A percentile compares a stretch with the other conserved stretches of the same genome.
Evolutionary conservation across 1,284 basidiomycete genomes (phyloP).

Genomic region (Jaminaea rosea): DNA sequence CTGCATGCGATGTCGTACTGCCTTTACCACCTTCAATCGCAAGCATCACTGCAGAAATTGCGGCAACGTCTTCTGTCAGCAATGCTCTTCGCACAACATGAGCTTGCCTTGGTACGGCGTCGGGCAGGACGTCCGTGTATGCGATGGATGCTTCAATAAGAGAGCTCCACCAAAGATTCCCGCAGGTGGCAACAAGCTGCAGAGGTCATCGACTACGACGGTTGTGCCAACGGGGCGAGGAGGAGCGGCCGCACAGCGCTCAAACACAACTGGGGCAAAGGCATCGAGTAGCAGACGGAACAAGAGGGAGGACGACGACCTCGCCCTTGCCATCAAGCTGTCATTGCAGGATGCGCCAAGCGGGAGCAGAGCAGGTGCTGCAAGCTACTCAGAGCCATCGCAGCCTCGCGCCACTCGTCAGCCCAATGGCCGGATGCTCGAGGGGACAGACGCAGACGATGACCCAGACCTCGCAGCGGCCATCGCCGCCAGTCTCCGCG

Average conservation of each 20-base stretch:
- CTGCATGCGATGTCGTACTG: conserved; percentile 81
- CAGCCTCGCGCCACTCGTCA: conserved; percentile 54
- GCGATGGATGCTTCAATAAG: conserved; percentile 63
- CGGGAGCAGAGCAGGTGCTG: conserved; percentile 58
- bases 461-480: conserved; percentile 88
- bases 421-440: conserved; percentile 32
- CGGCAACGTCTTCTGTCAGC: conserved; percentile 89
- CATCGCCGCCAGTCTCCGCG: conserved; percentile 85
- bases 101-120: conserved; percentile 90
- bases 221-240: conserved; percentile 24
- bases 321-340: conserved; percentile 85
- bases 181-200: conserved; percentile 14
- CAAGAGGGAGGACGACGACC: conserved; percentile 65
- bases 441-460: conserved; percentile 63
- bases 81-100: conserved; percentile 77
- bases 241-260: conserved; percentile 23
- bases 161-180: conserved; percentile 30
- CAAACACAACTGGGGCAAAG: conserved; percentile 35
- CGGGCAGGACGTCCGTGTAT: conserved; percentile 83
- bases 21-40: conserved; percentile 90
- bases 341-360: conserved; percentile 55
- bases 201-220: conserved; percentile 9
- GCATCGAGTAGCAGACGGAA: conserved; percentile 31
- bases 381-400: conserved; percentile 60
- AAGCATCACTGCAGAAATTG: conserved; percentile 99